Conservation (phyloP, 2,329 filamentous ascomycete genomes). For the Botrytis cinerea region DNA sequence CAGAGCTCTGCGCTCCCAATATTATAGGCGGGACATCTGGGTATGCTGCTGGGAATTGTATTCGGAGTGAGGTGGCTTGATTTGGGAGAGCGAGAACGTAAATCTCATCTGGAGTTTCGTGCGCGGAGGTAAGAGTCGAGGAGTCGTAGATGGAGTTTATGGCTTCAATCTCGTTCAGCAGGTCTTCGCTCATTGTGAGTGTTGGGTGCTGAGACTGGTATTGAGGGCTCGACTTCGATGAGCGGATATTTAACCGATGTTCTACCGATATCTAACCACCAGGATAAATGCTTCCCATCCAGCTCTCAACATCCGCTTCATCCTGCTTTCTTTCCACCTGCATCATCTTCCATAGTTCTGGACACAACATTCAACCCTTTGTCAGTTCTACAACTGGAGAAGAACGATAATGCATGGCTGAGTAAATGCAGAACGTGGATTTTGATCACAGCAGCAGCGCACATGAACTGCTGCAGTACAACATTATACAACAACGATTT, state of each 20-base stretch:
- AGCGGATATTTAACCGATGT: not conserved
- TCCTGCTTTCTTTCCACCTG: not conserved
- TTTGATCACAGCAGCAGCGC: constrained; percentile 15
- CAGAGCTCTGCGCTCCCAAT: constrained; percentile 77
- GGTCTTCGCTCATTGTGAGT: constrained; percentile 42
- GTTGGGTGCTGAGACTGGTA: not conserved
- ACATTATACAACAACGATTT: not conserved
- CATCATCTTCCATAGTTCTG: not conserved
- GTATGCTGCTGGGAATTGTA: constrained; percentile 74
- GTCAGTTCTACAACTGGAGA: too few relatives aligned
- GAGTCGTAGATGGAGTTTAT: constrained; percentile 84
- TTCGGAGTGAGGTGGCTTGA: constrained; percentile 55
- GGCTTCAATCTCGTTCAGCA: constrained; percentile 74
- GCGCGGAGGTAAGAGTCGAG: constrained; percentile 54
- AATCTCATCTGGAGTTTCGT: constrained; percentile 44
- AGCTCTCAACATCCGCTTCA: not conserved
- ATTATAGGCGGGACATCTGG: constrained; percentile 73
- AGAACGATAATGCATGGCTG: not conserved
- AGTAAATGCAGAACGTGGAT: constrained; percentile 2
- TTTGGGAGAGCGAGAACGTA: constrained; percentile 68
- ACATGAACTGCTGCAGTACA: not conserved
- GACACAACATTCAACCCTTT: not conserved
- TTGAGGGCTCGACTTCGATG: not conserved
- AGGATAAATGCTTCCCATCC: not conserved
- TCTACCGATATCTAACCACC: not conserved